Evolutionary conservation across 345 rosid genomes (phyloP), one percentile per base, ranked within the genome.

Genomic region (Aquilaria yunnanensis): DNA sequence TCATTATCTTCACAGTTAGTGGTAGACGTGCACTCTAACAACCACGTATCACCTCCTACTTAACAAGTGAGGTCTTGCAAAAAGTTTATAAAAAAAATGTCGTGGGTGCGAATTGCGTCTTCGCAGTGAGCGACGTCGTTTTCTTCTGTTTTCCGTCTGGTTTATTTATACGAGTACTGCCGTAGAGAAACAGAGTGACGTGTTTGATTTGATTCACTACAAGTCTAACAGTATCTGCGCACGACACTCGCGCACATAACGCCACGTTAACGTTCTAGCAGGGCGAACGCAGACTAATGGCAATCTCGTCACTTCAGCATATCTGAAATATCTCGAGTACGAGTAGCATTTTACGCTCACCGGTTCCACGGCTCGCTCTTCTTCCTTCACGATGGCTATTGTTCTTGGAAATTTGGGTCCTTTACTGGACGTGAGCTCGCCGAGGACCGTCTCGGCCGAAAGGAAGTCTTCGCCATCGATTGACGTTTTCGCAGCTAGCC

Each of bases 401-500:
- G 88, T 88, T 59, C 47, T 78, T 3, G 98, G 96, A 51, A 89
- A 92, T 77, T 63, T 84, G 34, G 85, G 89, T 57, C 50, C 85
- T 48, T 67, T 84, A 54, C 82, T 81, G 8, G 96, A 87, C 77
- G 71, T 78, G 45, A 65, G 63, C 51, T 78, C 84, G 16, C 81
- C 78, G 1, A 71, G 96, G 67, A 72, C 73, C 43, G 63, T 70
- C 12, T 41, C 66, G 2, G 73, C 80, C 52, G 96, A 92, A 62
- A 82, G 96, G 69, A 84, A 85, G 64, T 54, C 77, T 31, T 91
- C 89, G 3, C 66, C 77, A 50, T 51, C 80, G 62, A 62, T 73
- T 23, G 60, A 75, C 49, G 91, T 87, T 72, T 74, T 81, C 30
- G 64, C 85, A 56, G 66, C 74, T 61, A 81, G 72, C 70, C 41